Conservation (phyloP, 192 early-diverging fungal species). For the Phlyctochytrium planicorne region DNA sequence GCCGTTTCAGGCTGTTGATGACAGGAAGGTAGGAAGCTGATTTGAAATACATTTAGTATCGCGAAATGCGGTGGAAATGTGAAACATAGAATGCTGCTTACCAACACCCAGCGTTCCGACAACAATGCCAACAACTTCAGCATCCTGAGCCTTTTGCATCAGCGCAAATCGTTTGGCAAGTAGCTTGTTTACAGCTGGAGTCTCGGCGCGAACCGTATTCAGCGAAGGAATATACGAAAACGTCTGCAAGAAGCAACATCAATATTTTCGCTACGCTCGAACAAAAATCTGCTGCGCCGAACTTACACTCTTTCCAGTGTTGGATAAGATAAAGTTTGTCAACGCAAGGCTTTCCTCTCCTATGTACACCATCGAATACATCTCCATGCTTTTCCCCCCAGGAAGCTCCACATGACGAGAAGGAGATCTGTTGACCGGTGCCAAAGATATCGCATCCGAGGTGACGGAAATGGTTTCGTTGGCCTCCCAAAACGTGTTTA, state of each 20-base stretch:
- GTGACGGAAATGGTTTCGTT: too few relatives aligned
- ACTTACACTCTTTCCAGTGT: constrained; percentile 54
- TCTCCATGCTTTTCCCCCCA: constrained; percentile 41
- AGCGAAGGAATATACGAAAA: constrained; percentile 70
- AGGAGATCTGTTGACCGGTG: too few relatives aligned
- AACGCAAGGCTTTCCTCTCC: constrained; percentile 79
- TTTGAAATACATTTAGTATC: too few relatives aligned
- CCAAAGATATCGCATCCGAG: too few relatives aligned
- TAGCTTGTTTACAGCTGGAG: constrained; percentile 26
- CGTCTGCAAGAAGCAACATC: constrained; percentile 35
- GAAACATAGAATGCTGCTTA: too few relatives aligned
- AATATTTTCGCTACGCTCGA: not conserved
- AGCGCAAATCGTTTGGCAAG: constrained; percentile 66
- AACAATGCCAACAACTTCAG: constrained; percentile 90
- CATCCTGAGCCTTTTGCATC: constrained; percentile 91
- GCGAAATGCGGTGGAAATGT: too few relatives aligned
- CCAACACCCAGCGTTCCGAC: constrained; percentile 93
- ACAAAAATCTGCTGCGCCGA: not conserved
- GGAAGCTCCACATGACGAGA: constrained; percentile 6
- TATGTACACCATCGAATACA: constrained; percentile 80
- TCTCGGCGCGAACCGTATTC: constrained; percentile 46
- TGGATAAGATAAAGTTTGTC: constrained; percentile 84
- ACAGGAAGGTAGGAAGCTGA: constrained; percentile 80
- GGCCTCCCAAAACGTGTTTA: too few relatives aligned
- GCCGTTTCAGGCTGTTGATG: constrained; percentile 73